Evolutionary conservation across 2,329 filamentous ascomycete species (phyloP).

Genomic region (Fonsecaea multimorphosa): DNA sequence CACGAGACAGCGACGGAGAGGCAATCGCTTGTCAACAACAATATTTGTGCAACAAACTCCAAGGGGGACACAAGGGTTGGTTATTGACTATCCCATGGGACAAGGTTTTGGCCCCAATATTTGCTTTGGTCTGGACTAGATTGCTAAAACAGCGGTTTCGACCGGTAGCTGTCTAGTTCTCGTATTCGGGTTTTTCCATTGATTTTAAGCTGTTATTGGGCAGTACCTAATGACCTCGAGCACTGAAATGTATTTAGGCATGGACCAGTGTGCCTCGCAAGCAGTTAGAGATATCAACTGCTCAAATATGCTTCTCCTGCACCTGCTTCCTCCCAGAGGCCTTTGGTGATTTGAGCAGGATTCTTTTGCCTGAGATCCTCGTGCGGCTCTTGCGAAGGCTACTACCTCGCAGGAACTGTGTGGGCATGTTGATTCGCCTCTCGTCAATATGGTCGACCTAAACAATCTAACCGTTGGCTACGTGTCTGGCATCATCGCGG

Average conservation of each 20-base stretch:
- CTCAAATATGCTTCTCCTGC: neutral
- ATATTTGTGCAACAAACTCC: neutral
- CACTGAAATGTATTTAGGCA: neutral
- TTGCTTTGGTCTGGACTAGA: neutral
- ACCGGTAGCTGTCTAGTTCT: neutral
- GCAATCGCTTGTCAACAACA: neutral
- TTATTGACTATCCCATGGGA: neutral
- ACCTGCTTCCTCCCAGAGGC: neutral
- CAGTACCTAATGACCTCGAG: neutral
- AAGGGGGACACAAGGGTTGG: neutral
- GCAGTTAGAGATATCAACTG: neutral
- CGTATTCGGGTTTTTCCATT: neutral
- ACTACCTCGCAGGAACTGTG: neutral
- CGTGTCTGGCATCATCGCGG: slow-evolving; percentile 50
- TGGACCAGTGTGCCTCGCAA: neutral
- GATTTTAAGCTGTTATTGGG: neutral
- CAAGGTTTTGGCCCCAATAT: neutral
- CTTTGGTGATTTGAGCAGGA: neutral
- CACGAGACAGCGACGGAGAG: neutral
- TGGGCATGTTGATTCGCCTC: neutral
- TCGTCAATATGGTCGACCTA: slow-evolving; percentile 8
- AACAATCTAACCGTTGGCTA: slow-evolving; percentile 45
- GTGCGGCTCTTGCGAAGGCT: neutral
- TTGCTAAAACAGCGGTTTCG: neutral
- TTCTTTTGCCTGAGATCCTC: neutral